Conservation (phyloP, 805 yeast genomes). For the Cyberlindnera xylosilytica region DNA sequence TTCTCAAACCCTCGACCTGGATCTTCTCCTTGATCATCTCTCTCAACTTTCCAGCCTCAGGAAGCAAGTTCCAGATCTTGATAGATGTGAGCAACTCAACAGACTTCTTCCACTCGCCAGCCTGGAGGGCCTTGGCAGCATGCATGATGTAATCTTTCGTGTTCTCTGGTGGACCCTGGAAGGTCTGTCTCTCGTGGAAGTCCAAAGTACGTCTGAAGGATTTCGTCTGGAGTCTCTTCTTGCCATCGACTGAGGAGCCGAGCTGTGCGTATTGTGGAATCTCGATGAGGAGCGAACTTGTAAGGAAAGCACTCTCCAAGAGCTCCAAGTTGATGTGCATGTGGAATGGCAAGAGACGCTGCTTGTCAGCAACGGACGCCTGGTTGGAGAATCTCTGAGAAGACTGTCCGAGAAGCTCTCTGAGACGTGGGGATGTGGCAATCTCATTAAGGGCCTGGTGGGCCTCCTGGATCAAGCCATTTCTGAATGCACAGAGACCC, state of each 20-base stretch:
- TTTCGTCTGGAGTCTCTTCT: constrained; percentile 65
- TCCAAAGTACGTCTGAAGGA: constrained; percentile 90
- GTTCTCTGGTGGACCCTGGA: constrained; percentile 97
- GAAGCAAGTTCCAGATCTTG: constrained; percentile 82
- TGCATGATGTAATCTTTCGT: constrained; percentile 90
- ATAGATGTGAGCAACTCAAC: constrained; percentile 68
- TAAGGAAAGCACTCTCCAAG: constrained; percentile 89
- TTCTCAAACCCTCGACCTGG: constrained; percentile 87
- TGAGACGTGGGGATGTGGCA: constrained; percentile 78
- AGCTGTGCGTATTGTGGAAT: constrained; percentile 85
- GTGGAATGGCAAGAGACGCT: constrained; percentile 92
- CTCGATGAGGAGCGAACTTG: constrained; percentile 85
- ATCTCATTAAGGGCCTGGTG: constrained; percentile 87
- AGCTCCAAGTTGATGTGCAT: constrained; percentile 96
- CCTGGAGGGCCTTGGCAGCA: constrained; percentile 84
- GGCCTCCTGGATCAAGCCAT: constrained; percentile 80
- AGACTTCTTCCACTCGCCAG: constrained; percentile 86
- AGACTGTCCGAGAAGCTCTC: constrained; percentile 94
- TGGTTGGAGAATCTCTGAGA: constrained; percentile 60
- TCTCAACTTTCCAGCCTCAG: constrained; percentile 64
- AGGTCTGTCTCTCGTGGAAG: constrained; percentile 88
- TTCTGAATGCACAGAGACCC: constrained; percentile 92
- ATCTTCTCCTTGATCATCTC: constrained; percentile 72
- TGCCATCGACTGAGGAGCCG: constrained; percentile 50
- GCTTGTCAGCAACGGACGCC: constrained; percentile 59